A percentile compares a stretch with the other conserved stretches of the same genome.
Conservation (phyloP, 1,284 basidiomycete species). For the Termitomyces sp. region DNA sequence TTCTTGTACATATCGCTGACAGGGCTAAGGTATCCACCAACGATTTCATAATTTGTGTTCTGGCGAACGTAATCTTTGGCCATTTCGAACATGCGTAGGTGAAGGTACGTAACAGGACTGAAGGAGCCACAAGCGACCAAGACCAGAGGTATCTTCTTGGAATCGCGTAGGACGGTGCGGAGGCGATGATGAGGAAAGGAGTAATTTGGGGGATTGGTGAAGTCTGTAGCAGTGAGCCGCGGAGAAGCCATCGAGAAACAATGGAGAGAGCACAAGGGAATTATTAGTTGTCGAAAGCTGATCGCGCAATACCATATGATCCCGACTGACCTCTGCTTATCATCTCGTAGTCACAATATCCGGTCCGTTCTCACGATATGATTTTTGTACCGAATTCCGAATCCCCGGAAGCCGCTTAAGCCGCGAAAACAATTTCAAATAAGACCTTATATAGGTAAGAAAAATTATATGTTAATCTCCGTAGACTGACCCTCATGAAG, state of each 20-base stretch:
- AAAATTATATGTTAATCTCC: no score
- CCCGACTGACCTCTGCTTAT: not conserved
- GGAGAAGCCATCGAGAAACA: slow-evolving; percentile 25
- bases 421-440: no score
- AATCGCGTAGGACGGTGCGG: slow-evolving; percentile 49
- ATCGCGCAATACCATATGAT: no score
- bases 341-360: slow-evolving; percentile 1
- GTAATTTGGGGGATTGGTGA: slow-evolving; percentile 60
- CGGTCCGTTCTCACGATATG: slow-evolving; percentile 14
- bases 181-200: slow-evolving; percentile 65
- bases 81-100: slow-evolving; percentile 97
- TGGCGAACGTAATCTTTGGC: slow-evolving; percentile 92
- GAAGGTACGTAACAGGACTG: slow-evolving; percentile 78
- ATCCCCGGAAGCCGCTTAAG: no score
- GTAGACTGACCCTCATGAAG: no score
- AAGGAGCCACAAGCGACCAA: slow-evolving; percentile 80
- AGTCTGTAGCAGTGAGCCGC: slow-evolving; percentile 30
- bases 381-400: not conserved
- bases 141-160: slow-evolving; percentile 66
- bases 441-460: no score
- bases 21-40: slow-evolving; percentile 92
- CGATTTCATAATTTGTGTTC: slow-evolving; percentile 88
- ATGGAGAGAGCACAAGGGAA: slow-evolving; percentile 10
- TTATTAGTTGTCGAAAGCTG: slow-evolving; percentile 4
- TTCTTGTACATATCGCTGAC: slow-evolving; percentile 94